Base-by-base conservation (phyloP, 805 yeast species). In the Saturnispora dispora region DNA sequence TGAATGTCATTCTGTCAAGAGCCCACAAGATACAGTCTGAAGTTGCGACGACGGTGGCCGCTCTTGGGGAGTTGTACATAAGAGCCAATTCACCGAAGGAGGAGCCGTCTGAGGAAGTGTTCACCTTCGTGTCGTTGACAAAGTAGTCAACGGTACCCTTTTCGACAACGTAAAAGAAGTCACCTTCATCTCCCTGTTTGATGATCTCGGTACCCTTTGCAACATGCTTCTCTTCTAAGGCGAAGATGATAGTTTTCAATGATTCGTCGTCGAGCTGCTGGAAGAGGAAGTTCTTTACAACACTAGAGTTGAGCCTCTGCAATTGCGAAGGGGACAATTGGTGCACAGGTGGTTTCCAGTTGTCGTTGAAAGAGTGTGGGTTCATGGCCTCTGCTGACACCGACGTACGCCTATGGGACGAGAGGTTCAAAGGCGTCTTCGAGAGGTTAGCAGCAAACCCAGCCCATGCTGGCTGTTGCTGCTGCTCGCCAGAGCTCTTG, bases 41-140 rank as follows among this genome's bases (percentile, higher is more conserved):
- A 23, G 73, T 67, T 9, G 96, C 90, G 27, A 76, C 61, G 1
- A 87, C 97, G 1, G 98, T 88, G 9, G 98, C 98, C 7, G 98
- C 98, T 70, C 99, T 82, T 55, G 97, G 97, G 18, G 96, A 82
- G 67, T 93, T 91, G 72, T 93, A 91, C 96, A 93, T 89, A 60
- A 93, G 76, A 3, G 99, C 99, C 62, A 93, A 77, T 69, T 93
- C 99, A 64, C 99, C 99, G 69, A 93, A 93, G 44, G 91, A 83
- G 4, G 95, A 80, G 6, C 98, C 97, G 39, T 88, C 81, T 9
- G 87, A 84, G n/a, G 87, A 77, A 1, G 85, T 73, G 63, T 79
- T 83, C 37, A 89, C 91, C 61, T 81, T 77, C 43, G 76, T 65
- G 48, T 81, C 85, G 64, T 88, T 79, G 32, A 85, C 90, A 59